Conservation (phyloP, 495 filamentous ascomycete species). For the Aspergillus carlsbadensis region DNA sequence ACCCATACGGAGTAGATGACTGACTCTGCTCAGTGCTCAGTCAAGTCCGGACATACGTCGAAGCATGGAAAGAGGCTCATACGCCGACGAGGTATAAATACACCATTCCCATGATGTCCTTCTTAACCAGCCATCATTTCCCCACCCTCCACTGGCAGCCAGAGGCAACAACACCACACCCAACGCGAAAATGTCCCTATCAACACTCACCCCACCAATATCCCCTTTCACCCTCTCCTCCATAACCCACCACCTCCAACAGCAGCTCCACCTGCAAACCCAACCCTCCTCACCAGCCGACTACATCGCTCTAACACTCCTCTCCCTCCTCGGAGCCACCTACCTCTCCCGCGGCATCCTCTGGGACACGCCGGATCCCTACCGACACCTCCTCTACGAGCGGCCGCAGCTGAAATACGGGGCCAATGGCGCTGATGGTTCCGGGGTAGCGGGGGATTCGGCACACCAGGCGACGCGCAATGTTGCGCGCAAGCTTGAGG, state of each 20-base stretch:
- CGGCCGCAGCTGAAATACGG: conserved; percentile 36
- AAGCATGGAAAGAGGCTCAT: too few species aligned
- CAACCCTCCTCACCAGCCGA: conserved; percentile 28
- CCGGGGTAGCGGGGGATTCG: neutral
- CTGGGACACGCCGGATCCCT: conserved; percentile 38
- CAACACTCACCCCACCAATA: too few species aligned
- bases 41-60: too few species aligned
- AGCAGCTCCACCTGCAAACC: conserved; percentile 9
- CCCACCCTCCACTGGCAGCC: too few species aligned
- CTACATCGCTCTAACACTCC: conserved; percentile 30
- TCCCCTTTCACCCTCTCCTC: too few species aligned
- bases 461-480: conserved; percentile 29
- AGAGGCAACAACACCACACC: too few species aligned
- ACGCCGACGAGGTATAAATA: too few species aligned
- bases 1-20: too few species aligned
- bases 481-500: conserved; percentile 35
- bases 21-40: too few species aligned
- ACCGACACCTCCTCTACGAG: conserved; percentile 28
- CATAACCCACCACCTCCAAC: neutral
- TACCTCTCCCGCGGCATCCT: conserved; percentile 33
- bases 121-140: too few species aligned
- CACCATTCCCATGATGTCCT: too few species aligned
- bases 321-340: conserved; percentile 25
- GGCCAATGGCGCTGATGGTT: neutral
- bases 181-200: too few species aligned